Evolutionary conservation across 2,329 filamentous ascomycete species (phyloP), one percentile per base, ranked within the genome.

Genomic region (Coleophoma crateriformis): DNA sequence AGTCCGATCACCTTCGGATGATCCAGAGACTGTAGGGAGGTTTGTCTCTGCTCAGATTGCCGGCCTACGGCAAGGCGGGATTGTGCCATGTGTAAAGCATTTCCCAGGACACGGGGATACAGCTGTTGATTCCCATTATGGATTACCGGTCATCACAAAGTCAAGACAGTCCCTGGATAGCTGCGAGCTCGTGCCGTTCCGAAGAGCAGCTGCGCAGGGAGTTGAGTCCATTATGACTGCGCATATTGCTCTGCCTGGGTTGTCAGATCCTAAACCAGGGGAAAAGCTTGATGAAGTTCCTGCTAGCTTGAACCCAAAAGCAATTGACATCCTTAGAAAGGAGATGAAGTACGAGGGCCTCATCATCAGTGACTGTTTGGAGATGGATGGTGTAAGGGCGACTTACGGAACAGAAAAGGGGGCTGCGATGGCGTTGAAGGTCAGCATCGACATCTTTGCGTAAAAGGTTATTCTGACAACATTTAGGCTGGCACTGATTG

Each of bases 31-130:
- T 43, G 69, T 74, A 33, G 69, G 67, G 17, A 65, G 64, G 32
- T 68, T 74, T 49, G 61, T 71, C 27, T 68, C 66, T 42, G 68
- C 67, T 8, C 58, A 65, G 34, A 61, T 68, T 8, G 63, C 58
- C 38, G 70, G 70, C 7, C 58, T 73, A 13, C 61, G 64, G 19
- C 63, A 70, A 45, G 55, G 62, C n/a, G 65, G 66, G 7, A 59
- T 74, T 19, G 58, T 72, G 6, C 66, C 71, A 6, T 71, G 68
- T 47, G 64, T 70, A 1, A 74, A 74, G 54, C 68, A 73, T 61
- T 73, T 74, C 37, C 71, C 70, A 4, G 70, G 71, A 0, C 70
- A 72, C 55, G 69, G 69, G 22, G 67, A 72, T 51, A 73, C 68
- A 0, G 67, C 66, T n/a, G 64, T 71, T 0, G 69, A 73, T 53